A percentile compares a stretch with the other conserved stretches of the same genome.
Conservation (phyloP, 2,329 filamentous ascomycete genomes). For the Phoma sp. region DNA sequence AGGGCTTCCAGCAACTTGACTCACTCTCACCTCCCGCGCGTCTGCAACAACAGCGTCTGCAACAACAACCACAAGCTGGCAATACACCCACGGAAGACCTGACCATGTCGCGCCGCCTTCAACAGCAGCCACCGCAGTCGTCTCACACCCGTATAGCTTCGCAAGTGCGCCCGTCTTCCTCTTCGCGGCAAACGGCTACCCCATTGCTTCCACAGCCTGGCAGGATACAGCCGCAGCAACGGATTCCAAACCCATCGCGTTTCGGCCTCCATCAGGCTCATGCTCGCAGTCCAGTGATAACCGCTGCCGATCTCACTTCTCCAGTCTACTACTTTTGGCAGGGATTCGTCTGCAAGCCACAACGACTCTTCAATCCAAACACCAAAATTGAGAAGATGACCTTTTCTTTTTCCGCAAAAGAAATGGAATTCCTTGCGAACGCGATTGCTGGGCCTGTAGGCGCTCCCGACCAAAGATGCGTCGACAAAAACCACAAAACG, state of each 20-base stretch:
- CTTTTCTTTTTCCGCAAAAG: slow-evolving; percentile 55
- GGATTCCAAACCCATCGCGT: slow-evolving; percentile 53
- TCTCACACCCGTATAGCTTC: neutral
- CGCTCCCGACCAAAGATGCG: slow-evolving; percentile 39
- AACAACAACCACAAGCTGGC: neutral
- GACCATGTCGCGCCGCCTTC: neutral
- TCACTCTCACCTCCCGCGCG: neutral
- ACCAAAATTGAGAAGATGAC: slow-evolving; percentile 51
- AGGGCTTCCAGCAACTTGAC: neutral
- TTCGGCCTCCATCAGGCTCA: slow-evolving; percentile 65
- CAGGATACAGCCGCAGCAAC: slow-evolving; percentile 44
- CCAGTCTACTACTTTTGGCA: slow-evolving; percentile 65
- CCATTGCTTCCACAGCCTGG: slow-evolving; percentile 47
- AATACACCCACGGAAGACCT: neutral
- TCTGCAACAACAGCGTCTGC: neutral
- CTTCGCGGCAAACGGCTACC: neutral
- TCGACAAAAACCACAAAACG: slow-evolving; percentile 61
- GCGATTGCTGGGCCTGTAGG: slow-evolving; percentile 36
- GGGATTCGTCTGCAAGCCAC: slow-evolving; percentile 58
- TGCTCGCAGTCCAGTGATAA: slow-evolving; percentile 60
- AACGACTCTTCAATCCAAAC: slow-evolving; percentile 41
- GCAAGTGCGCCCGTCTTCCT: neutral
- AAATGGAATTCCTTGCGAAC: slow-evolving; percentile 48
- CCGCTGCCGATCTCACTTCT: slow-evolving; percentile 22
- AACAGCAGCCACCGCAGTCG: neutral